phyloP scores from a whole-genome alignment of 345 rosid genomes.

The Xanthoceras sorbifolium region DNA sequence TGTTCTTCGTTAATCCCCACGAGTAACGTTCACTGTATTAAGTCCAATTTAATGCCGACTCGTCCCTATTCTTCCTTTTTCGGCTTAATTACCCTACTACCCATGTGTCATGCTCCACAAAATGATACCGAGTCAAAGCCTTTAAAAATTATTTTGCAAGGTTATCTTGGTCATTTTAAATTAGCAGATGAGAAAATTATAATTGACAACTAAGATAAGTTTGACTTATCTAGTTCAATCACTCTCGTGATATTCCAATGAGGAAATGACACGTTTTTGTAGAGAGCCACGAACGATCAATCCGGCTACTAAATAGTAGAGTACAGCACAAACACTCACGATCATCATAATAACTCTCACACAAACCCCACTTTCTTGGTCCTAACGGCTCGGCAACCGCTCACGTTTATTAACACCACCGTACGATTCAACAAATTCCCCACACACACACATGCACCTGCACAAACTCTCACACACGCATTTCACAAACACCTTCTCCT shows the following conservation, averaged over 20 bases:
- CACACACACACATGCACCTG: slow-evolving; percentile 16
- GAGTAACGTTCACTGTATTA: slow-evolving; percentile 18
- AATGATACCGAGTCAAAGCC: too few species aligned
- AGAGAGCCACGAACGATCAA: background rate
- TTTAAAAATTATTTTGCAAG: too few species aligned
- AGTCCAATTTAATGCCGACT: slow-evolving; percentile 16
- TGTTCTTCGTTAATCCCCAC: slow-evolving; percentile 1
- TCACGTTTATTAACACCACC: slow-evolving; percentile 51
- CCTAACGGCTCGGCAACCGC: slow-evolving; percentile 64
- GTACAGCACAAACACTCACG: slow-evolving; percentile 7
- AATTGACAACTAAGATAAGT: slow-evolving; percentile 10
- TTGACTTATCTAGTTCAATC: slow-evolving; percentile 30
- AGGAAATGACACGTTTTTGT: slow-evolving; percentile 28
- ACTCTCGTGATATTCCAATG: slow-evolving; percentile 15
- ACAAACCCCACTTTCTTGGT: slow-evolving; percentile 27
- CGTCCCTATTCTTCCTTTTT: background rate
- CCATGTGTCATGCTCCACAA: background rate
- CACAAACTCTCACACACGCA: slow-evolving; percentile 43
- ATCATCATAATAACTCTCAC: background rate
- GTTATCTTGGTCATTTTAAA: slow-evolving; percentile 5
- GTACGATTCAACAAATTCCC: slow-evolving; percentile 22
- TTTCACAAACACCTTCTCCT: slow-evolving; percentile 10
- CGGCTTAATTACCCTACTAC: background rate
- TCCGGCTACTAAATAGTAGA: slow-evolving; percentile 22
- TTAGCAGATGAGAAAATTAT: background rate